Conservation (phyloP, 2,329 filamentous ascomycete species). For the Stagonosporopsis tanaceti region DNA sequence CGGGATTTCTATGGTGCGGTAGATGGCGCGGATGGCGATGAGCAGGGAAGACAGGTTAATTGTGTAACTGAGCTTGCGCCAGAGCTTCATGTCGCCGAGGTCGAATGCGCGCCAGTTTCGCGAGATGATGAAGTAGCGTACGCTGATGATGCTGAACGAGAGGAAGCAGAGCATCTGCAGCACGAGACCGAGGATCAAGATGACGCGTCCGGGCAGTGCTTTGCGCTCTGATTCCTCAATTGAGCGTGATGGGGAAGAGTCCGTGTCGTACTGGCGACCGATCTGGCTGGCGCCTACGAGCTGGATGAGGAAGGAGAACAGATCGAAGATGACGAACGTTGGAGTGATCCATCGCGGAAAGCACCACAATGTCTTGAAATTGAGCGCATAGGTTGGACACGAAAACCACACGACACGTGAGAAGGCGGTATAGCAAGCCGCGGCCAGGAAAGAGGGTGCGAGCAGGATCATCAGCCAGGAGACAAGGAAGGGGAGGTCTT, state of each 20-base stretch:
- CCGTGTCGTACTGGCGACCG: constrained; percentile 42
- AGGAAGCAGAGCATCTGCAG: constrained; percentile 61
- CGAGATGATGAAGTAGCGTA: constrained; percentile 47
- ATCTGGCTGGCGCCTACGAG: constrained; percentile 55
- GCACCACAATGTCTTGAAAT: constrained; percentile 55
- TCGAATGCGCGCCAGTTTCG: constrained; percentile 41
- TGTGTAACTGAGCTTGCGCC: constrained; percentile 44
- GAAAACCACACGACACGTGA: constrained; percentile 56
- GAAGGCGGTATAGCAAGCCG: constrained; percentile 60
- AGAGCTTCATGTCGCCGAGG: constrained; percentile 47
- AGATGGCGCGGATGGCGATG: constrained; percentile 60
- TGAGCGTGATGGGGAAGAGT: constrained; percentile 49
- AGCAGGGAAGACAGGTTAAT: constrained; percentile 45
- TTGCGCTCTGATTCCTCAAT: constrained; percentile 48
- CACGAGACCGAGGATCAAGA: constrained; percentile 57
- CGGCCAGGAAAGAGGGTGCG: constrained; percentile 59
- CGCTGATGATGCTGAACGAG: constrained; percentile 55
- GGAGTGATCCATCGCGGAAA: constrained; percentile 56
- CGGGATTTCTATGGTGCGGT: constrained; percentile 62
- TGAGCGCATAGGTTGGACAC: constrained; percentile 49
- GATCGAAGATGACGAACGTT: constrained; percentile 58
- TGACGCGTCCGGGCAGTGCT: constrained; percentile 40
- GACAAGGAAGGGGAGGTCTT: constrained; percentile 49
- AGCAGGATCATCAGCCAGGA: constrained; percentile 58
- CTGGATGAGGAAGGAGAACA: constrained; percentile 59